Conservation (phyloP, 352 stramenopile species). For the Heterotrichella gracilis region DNA sequence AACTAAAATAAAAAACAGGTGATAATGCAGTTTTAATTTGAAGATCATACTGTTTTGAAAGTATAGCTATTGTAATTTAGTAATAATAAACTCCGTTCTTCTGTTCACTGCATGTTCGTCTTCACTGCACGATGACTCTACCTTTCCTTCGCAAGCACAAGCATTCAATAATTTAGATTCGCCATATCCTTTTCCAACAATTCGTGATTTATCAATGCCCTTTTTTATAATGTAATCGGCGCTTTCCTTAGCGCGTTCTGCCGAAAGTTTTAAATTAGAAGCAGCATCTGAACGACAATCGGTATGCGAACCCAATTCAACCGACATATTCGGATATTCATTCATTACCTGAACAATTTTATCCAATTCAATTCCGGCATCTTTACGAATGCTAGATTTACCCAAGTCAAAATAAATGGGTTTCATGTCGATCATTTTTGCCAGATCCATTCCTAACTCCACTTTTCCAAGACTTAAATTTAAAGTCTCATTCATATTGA, state of each 20-base stretch:
- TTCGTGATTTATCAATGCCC: background rate
- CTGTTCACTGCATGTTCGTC: background rate
- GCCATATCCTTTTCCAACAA: background rate
- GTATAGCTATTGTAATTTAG: too few species aligned
- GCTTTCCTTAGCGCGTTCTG: background rate
- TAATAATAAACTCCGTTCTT: background rate
- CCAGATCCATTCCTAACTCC: too few species aligned
- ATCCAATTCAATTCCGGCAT: background rate
- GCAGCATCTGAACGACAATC: background rate
- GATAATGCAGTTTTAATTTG: too few species aligned
- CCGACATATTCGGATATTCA: background rate
- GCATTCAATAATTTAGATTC: background rate
- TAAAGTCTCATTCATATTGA: too few species aligned
- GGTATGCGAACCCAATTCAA: slow-evolving; percentile 11
- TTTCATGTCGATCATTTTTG: background rate
- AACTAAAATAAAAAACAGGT: too few species aligned
- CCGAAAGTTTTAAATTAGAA: background rate
- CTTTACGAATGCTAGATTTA: background rate
- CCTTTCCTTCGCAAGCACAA: background rate
- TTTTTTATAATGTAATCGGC: background rate
- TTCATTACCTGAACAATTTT: background rate
- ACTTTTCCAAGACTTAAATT: too few species aligned
- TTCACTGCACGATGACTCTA: too few species aligned
- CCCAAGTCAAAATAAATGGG: background rate
- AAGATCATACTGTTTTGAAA: too few species aligned